Evolutionary conservation across 23 red algal genomes (phyloP).

Genomic region (Gracilaria gracilis): DNA sequence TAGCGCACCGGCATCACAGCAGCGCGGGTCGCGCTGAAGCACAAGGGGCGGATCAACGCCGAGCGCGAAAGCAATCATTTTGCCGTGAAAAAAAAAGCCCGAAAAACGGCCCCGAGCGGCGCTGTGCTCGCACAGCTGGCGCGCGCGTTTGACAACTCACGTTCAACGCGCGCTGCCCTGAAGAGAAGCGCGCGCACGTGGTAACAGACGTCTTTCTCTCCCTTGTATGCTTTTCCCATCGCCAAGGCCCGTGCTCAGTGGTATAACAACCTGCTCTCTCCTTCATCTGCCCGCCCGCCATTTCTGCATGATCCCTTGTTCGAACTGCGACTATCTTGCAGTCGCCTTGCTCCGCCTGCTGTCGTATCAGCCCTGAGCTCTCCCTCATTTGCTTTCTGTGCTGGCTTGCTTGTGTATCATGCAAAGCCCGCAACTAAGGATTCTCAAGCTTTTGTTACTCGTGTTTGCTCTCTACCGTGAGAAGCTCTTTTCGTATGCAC

Average conservation of each 20-base stretch:
- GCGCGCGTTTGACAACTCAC: neutral
- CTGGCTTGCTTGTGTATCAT: neutral
- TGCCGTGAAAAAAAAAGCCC: neutral
- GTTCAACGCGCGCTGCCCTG: neutral
- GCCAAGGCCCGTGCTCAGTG: neutral
- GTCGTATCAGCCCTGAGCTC: neutral
- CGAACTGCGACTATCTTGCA: constrained; percentile 1
- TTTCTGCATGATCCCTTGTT: neutral
- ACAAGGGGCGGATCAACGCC: neutral
- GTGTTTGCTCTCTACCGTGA: neutral
- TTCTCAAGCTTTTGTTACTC: neutral
- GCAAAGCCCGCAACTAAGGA: neutral
- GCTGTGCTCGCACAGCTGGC: neutral
- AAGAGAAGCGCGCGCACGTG: neutral
- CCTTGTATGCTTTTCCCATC: neutral
- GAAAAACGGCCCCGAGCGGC: no score
- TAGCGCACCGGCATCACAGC: no score
- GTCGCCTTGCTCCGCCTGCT: neutral
- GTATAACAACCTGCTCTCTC: neutral
- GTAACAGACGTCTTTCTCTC: neutral
- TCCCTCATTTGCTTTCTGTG: neutral
- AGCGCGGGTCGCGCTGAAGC: neutral
- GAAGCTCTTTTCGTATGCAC: neutral
- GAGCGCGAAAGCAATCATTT: constrained; percentile 18
- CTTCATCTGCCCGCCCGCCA: neutral